Conservation (phyloP, 163 green algal genomes). For the Scenedesmus sp. region DNA sequence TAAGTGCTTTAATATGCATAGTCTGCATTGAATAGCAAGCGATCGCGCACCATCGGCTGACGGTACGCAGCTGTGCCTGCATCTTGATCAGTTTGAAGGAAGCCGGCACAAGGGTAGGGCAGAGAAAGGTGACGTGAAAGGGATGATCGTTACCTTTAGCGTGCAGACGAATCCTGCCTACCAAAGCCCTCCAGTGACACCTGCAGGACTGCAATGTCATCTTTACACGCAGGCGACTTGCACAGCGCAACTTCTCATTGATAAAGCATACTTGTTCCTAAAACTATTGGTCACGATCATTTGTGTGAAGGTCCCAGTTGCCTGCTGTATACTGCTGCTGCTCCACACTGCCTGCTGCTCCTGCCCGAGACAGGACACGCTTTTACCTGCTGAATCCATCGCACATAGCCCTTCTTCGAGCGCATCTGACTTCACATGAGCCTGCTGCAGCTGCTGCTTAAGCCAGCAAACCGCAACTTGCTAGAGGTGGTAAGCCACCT, state of each 20-base stretch:
- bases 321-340: background rate
- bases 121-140: background rate
- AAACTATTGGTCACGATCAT: too few relatives aligned
- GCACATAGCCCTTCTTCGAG: background rate
- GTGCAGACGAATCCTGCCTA: background rate
- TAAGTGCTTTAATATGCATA: background rate
- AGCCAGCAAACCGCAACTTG: constrained; percentile 28
- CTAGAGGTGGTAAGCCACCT: constrained; percentile 36
- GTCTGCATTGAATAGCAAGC: background rate
- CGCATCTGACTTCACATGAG: constrained; percentile 33
- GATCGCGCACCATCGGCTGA: constrained; percentile 5
- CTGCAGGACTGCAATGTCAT: background rate
- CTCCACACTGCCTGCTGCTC: background rate
- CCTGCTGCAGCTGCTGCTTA: constrained; percentile 45
- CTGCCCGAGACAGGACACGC: background rate
- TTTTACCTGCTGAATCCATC: background rate
- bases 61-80: constrained; percentile 8
- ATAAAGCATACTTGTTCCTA: background rate
- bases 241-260: background rate
- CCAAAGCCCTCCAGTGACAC: background rate
- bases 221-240: background rate
- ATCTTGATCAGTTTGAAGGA: background rate
- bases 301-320: background rate
- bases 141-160: background rate
- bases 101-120: background rate